Percentiles rank a stretch among this genome's conserved stretches.
Conservation (phyloP, 257 asterid genomes). For the Solanum clarkiae region DNA sequence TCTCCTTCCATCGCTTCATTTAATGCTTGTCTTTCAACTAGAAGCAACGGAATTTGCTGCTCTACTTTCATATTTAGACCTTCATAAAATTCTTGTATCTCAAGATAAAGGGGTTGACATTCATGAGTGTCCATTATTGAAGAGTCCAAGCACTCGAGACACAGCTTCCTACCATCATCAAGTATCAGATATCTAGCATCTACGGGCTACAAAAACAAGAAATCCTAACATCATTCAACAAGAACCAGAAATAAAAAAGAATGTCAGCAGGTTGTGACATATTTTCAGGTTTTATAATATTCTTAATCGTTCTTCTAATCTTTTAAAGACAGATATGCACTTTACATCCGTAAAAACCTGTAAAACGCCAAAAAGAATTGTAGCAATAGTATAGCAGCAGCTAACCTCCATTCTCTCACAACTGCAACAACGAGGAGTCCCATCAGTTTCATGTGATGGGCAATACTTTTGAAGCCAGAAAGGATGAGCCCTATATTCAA, state of each 20-base stretch:
- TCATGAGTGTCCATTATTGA: conserved; percentile 94
- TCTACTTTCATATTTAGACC: conserved; percentile 92
- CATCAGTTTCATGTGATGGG: conserved; percentile 84
- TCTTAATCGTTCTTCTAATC: neutral
- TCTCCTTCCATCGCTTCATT: conserved; percentile 98
- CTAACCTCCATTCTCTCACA: conserved; percentile 94
- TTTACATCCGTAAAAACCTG: neutral
- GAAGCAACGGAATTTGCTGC: conserved; percentile 91
- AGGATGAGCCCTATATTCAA: conserved; percentile 97
- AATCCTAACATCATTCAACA: neutral
- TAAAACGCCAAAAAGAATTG: neutral
- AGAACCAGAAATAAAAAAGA: neutral
- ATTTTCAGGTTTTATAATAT: neutral
- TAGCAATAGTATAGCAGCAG: neutral
- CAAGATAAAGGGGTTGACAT: conserved; percentile 91
- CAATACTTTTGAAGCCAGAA: conserved; percentile 98
- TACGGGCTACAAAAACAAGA: conserved; percentile 33
- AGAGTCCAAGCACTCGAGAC: conserved; percentile 96
- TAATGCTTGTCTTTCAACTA: conserved; percentile 94
- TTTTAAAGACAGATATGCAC: neutral
- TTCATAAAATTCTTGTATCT: conserved; percentile 90
- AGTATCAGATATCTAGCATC: conserved; percentile 70
- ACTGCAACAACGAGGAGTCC: conserved; percentile 98
- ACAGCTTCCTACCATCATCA: conserved; percentile 86
- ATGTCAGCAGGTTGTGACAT: neutral